Percentiles rank a stretch among this genome's conserved stretches.
Evolutionary conservation across 2,329 filamentous ascomycete species (phyloP).

Genomic region (Botrytis fabae): DNA sequence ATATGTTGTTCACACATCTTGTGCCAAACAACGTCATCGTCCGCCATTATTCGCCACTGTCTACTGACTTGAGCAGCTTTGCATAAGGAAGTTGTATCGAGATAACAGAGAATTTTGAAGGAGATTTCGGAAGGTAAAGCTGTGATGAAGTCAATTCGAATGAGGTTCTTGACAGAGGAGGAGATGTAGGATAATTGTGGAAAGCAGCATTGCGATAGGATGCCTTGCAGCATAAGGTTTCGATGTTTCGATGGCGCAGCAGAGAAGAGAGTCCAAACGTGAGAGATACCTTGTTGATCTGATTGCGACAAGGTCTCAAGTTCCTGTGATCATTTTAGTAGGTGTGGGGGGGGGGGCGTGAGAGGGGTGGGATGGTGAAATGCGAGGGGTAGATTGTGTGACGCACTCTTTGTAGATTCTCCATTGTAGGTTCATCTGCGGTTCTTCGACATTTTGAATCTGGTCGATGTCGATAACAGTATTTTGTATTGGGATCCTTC

Average conservation of each 20-base stretch:
- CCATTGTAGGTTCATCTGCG: slow-evolving; percentile 95
- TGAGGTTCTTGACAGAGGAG: slow-evolving; percentile 85
- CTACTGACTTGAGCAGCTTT: slow-evolving; percentile 93
- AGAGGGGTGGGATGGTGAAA: neutral
- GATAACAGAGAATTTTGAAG: slow-evolving; percentile 87
- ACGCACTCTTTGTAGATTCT: slow-evolving; percentile 81
- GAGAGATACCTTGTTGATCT: slow-evolving; percentile 93
- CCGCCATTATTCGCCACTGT: slow-evolving; percentile 85
- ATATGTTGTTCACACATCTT: slow-evolving; percentile 98
- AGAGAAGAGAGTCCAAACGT: slow-evolving; percentile 97
- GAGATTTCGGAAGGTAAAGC: slow-evolving; percentile 87
- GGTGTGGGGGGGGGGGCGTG: neutral
- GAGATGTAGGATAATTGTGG: slow-evolving; percentile 93
- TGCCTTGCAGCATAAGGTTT: slow-evolving; percentile 93
- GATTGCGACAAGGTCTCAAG: slow-evolving; percentile 77
- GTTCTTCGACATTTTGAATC: slow-evolving; percentile 92
- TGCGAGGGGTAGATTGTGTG: neutral
- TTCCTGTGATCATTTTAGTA: slow-evolving; percentile 53
- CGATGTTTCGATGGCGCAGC: slow-evolving; percentile 91
- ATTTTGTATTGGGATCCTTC: slow-evolving; percentile 75
- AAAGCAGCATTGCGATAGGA: slow-evolving; percentile 96
- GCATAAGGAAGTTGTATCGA: slow-evolving; percentile 92
- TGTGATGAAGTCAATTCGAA: slow-evolving; percentile 94
- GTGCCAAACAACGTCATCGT: slow-evolving; percentile 97
- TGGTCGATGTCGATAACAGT: slow-evolving; percentile 91